phyloP scores from a whole-genome alignment of 1,284 basidiomycete species.

The Trichosporon sp. region DNA sequence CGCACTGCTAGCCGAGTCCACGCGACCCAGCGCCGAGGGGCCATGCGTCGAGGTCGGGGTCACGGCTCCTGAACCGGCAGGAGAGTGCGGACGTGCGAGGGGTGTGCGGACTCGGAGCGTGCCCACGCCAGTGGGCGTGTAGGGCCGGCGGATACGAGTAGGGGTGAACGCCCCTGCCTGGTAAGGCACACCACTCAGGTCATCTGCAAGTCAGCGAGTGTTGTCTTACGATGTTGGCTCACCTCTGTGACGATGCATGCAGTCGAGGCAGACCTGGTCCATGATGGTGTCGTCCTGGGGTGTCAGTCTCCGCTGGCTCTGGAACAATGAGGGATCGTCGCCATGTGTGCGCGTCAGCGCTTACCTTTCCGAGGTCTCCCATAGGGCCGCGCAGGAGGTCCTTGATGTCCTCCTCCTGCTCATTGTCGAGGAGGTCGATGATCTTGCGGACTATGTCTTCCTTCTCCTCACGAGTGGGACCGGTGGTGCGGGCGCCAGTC shows the following conservation, averaged over 20 bases:
- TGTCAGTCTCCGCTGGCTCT: neutral
- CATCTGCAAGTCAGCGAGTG: slow-evolving; percentile 37
- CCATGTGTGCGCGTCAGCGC: too few species aligned
- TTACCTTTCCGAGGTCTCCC: slow-evolving; percentile 64
- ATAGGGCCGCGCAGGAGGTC: slow-evolving; percentile 63
- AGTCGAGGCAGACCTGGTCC: slow-evolving; percentile 48
- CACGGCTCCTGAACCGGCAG: slow-evolving; percentile 22
- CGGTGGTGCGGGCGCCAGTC: neutral
- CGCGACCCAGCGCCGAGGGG: slow-evolving; percentile 12
- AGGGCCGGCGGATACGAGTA: slow-evolving; percentile 36
- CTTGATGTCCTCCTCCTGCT: slow-evolving; percentile 81
- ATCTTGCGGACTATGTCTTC: slow-evolving; percentile 61
- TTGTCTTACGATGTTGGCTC: too few species aligned
- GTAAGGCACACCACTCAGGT: slow-evolving; percentile 42
- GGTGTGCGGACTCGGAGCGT: slow-evolving; percentile 44
- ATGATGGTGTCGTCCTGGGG: slow-evolving; percentile 43
- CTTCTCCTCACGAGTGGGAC: slow-evolving; percentile 26
- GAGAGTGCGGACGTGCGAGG: slow-evolving; percentile 39
- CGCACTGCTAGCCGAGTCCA: slow-evolving; percentile 31
- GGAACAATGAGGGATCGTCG: neutral
- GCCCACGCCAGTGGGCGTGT: slow-evolving; percentile 44
- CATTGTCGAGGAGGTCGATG: slow-evolving; percentile 64
- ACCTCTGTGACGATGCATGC: slow-evolving; percentile 53
- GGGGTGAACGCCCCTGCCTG: slow-evolving; percentile 39
- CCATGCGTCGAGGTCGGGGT: slow-evolving; percentile 48